Conservation (phyloP, 2,329 filamentous ascomycete species). For the Aspergillus latus region DNA sequence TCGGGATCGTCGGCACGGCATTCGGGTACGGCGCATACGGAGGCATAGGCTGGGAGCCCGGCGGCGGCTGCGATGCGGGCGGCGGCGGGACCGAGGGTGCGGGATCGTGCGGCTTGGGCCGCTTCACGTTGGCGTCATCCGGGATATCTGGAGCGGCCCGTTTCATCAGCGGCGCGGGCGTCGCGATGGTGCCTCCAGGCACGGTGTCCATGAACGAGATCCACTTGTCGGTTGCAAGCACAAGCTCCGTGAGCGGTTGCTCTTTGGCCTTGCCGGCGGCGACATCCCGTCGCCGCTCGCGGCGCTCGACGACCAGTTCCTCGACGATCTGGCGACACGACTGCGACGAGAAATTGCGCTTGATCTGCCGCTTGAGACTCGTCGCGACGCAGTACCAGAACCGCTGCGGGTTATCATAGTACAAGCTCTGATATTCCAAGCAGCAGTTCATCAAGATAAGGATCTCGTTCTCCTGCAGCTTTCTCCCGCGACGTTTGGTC, state of each 20-base stretch:
- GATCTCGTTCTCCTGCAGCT: constrained; percentile 12
- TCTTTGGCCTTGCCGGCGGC: constrained; percentile 10
- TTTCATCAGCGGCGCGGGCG: background rate
- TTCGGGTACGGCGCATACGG: background rate
- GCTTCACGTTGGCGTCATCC: constrained; percentile 2
- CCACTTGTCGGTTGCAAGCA: constrained; percentile 14
- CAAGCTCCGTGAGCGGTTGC: constrained; percentile 8
- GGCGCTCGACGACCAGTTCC: constrained; percentile 11
- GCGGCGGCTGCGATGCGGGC: background rate
- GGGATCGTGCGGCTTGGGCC: constrained; percentile 3
- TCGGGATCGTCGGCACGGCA: background rate
- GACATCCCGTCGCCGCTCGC: constrained; percentile 7
- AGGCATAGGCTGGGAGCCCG: background rate
- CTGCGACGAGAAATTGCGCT: constrained; percentile 15
- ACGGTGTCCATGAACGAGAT: constrained; percentile 5
- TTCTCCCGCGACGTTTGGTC: constrained; percentile 12
- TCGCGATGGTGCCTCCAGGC: background rate
- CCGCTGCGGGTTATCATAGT: constrained; percentile 1
- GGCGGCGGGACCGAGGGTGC: background rate
- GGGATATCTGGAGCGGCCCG: background rate
- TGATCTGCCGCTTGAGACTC: constrained; percentile 12
- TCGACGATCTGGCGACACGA: constrained; percentile 13
- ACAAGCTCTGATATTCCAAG: constrained; percentile 14
- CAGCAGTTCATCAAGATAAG: constrained; percentile 13
- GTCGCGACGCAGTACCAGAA: constrained; percentile 14